A percentile compares a stretch with the other conserved stretches of the same genome.
Conservation (phyloP, 129 eudicot genomes). For the Gnaphalium uliginosum region DNA sequence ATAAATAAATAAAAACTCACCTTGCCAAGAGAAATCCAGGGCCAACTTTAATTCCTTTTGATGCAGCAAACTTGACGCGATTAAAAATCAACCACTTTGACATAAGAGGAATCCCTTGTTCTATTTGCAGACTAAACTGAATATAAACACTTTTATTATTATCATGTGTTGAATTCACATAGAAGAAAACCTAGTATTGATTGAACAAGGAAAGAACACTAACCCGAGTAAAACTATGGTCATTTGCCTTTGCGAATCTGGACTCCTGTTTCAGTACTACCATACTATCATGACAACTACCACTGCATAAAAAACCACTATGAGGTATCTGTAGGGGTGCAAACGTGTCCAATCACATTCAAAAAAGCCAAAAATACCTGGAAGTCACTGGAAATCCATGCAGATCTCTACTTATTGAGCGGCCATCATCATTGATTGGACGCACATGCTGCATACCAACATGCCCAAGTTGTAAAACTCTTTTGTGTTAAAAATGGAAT, state of each 20-base stretch:
- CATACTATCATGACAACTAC: constrained; percentile 81
- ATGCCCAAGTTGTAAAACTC: background rate
- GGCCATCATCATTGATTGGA: constrained; percentile 82
- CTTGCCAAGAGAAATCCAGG: constrained; percentile 88
- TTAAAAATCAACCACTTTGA: constrained; percentile 88
- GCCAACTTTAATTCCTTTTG: constrained; percentile 80
- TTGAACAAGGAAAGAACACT: constrained; percentile 24
- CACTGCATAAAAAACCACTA: constrained; percentile 54
- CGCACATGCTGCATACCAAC: constrained; percentile 76
- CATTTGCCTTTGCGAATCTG: constrained; percentile 81
- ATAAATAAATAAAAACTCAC: no score
- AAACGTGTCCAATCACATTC: background rate
- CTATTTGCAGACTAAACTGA: constrained; percentile 88
- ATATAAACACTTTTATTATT: constrained; percentile 21
- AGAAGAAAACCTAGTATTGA: background rate
- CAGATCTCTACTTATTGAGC: constrained; percentile 71
- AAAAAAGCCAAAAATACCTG: constrained; percentile 53
- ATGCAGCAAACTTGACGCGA: constrained; percentile 85
- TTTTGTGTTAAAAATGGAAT: background rate
- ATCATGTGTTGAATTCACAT: constrained; percentile 11
- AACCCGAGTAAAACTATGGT: constrained; percentile 77
- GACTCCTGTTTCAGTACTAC: constrained; percentile 86
- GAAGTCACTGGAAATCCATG: constrained; percentile 93
- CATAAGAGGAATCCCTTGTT: constrained; percentile 90
- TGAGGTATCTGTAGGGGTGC: constrained; percentile 1